Evolutionary conservation across 345 rosid species (phyloP).

Genomic region (Xanthoceras sorbifolium): DNA sequence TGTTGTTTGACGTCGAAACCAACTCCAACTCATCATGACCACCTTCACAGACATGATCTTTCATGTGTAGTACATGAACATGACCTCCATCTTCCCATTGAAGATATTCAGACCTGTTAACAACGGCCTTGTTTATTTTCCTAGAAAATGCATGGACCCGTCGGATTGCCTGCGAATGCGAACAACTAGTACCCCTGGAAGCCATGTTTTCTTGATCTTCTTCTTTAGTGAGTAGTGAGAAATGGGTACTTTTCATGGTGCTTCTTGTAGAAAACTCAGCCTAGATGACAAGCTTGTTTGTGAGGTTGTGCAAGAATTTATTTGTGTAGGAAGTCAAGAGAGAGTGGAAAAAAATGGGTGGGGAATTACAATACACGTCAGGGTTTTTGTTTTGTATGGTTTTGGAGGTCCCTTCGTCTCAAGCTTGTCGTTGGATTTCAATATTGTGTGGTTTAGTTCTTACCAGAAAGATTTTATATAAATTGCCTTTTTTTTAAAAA

Average conservation of each 20-base stretch:
- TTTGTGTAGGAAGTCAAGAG: conserved; percentile 7
- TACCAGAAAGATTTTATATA: neutral
- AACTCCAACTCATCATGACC: too few species aligned
- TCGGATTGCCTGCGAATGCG: too few species aligned
- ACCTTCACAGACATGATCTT: neutral
- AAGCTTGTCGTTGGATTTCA: conserved; percentile 1
- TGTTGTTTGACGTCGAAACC: too few species aligned
- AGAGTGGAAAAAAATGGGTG: conserved; percentile 20
- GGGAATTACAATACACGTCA: conserved; percentile 36
- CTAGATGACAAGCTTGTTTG: neutral
- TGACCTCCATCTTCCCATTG: too few species aligned
- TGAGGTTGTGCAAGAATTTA: neutral
- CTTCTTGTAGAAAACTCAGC: too few species aligned
- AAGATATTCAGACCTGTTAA: neutral
- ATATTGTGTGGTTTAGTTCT: conserved; percentile 26
- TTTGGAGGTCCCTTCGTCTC: conserved; percentile 42
- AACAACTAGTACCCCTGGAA: conserved; percentile 1
- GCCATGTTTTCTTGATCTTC: conserved; percentile 21
- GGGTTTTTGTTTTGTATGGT: conserved; percentile 37
- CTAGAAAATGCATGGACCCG: neutral
- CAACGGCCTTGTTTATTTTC: neutral
- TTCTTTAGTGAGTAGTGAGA: neutral
- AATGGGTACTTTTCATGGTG: conserved; percentile 24
- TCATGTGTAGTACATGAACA: too few species aligned
- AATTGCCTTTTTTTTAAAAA: too few species aligned